These are phyloP conservation scores for Glycine tomentella DNA, from an alignment of 306 rosid species.

Conservation along the genomic window DNA sequence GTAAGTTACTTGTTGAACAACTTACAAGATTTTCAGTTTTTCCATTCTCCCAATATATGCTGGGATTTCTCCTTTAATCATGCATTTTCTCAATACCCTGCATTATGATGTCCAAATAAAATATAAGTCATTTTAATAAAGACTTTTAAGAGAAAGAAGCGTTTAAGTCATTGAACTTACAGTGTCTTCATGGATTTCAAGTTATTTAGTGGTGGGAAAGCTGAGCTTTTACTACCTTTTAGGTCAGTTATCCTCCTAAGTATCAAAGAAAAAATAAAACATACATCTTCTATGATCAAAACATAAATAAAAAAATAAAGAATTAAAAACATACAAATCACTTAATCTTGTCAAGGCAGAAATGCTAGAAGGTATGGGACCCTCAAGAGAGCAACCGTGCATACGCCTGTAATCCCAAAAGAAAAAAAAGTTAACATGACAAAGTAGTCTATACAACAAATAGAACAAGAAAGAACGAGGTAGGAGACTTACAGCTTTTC, in stretches of 20 bases:
- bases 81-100: constrained; percentile 83
- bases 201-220: constrained; percentile 70
- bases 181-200: constrained; percentile 72
- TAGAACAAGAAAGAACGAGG: constrained; percentile 23
- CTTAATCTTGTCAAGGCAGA: constrained; percentile 67
- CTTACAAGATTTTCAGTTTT: constrained; percentile 77
- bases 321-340: constrained; percentile 72
- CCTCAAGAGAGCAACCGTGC: constrained; percentile 79
- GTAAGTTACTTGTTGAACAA: constrained; percentile 36
- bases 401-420: constrained; percentile 65
- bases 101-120: constrained; percentile 42
- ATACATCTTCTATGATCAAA: constrained; percentile 37
- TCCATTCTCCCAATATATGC: constrained; percentile 63
- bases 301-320: constrained; percentile 11
- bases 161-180: constrained; percentile 66
- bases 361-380: constrained; percentile 87
- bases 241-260: constrained; percentile 92
- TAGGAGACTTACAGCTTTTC: constrained; percentile 76
- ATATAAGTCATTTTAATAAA: constrained; percentile 30
- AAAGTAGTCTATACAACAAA: constrained; percentile 19
- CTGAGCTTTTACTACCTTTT: constrained; percentile 57
- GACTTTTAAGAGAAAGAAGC: constrained; percentile 37
- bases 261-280: constrained; percentile 39
- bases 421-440: constrained; percentile 24
- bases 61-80: constrained; percentile 69